Percentiles rank a stretch among this genome's conserved stretches.
Evolutionary conservation across 2,329 filamentous ascomycete species (phyloP).

Genomic region (Apiospora koreana): DNA sequence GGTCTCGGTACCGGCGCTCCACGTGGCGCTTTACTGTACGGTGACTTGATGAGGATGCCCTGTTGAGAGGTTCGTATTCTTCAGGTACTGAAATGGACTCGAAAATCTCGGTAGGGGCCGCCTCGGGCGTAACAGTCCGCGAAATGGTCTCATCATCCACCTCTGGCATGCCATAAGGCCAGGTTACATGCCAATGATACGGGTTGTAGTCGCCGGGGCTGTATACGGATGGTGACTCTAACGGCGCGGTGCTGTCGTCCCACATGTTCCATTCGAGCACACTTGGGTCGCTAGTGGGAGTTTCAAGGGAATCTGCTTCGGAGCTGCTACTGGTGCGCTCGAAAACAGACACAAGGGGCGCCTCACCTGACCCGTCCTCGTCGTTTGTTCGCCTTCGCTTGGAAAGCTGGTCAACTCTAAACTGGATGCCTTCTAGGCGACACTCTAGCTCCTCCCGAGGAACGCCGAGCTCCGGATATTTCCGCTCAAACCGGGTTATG

Average conservation of each 20-base stretch:
- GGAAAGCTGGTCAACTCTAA: constrained; percentile 45
- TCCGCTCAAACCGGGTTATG: constrained; percentile 40
- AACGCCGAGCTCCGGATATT: constrained; percentile 29
- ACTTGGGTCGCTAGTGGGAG: constrained; percentile 37
- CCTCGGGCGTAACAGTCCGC: constrained; percentile 33
- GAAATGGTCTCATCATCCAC: constrained; percentile 23
- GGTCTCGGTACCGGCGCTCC: constrained; percentile 43
- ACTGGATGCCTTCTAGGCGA: constrained; percentile 39
- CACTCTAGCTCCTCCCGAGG: constrained; percentile 36
- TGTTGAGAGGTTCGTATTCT: constrained; percentile 28
- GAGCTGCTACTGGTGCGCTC: constrained; percentile 51
- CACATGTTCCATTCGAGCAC: constrained; percentile 26
- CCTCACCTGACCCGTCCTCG: constrained; percentile 29
- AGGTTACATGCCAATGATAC: constrained; percentile 40
- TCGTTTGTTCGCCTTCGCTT: constrained; percentile 39
- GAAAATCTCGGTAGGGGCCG: constrained; percentile 29
- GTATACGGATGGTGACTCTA: constrained; percentile 33
- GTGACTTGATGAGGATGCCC: constrained; percentile 35
- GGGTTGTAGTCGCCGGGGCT: constrained; percentile 32
- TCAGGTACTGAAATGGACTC: constrained; percentile 33
- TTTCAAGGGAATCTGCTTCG: constrained; percentile 44
- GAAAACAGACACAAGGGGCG: constrained; percentile 47
- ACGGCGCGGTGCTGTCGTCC: constrained; percentile 28
- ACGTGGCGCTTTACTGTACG: constrained; percentile 42
- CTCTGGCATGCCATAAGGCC: constrained; percentile 26